Percentiles rank a stretch among this genome's conserved stretches.
phyloP scores from a whole-genome alignment of 2,329 filamentous ascomycete genomes.

The Penicillium paneum region DNA sequence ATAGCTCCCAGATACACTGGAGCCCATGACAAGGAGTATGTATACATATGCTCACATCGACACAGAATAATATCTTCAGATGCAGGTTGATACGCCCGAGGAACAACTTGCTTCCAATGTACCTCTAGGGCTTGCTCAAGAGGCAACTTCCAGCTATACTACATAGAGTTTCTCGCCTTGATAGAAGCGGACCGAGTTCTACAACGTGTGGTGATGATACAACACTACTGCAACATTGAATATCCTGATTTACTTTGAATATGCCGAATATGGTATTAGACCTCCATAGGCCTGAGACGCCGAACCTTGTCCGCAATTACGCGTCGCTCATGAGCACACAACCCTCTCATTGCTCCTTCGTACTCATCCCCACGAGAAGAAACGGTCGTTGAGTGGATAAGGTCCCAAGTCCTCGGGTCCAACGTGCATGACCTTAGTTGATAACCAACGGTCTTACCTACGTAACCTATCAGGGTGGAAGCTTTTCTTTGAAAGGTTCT shows the following conservation, averaged over 20 bases:
- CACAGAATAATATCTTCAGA: neutral
- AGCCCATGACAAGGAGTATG: neutral
- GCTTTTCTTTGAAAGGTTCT: neutral
- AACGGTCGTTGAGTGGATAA: neutral
- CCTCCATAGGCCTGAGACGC: neutral
- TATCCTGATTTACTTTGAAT: neutral
- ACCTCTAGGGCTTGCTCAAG: neutral
- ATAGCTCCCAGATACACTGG: neutral
- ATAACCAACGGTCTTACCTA: neutral
- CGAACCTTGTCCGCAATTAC: neutral
- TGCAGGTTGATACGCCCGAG: neutral
- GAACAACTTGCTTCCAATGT: neutral
- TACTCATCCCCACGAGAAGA: neutral
- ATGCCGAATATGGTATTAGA: neutral
- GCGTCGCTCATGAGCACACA: neutral
- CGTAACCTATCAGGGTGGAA: neutral
- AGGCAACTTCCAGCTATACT: neutral
- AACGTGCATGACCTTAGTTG: neutral
- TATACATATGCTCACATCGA: neutral
- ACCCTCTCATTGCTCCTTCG: neutral
- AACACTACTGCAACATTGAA: neutral
- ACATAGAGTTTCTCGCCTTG: too few species aligned
- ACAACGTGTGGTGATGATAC: neutral
- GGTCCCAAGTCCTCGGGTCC: neutral
- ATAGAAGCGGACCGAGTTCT: neutral